Base-by-base conservation (phyloP, 2,329 filamentous ascomycete species). In the Beauveria asiatica region DNA sequence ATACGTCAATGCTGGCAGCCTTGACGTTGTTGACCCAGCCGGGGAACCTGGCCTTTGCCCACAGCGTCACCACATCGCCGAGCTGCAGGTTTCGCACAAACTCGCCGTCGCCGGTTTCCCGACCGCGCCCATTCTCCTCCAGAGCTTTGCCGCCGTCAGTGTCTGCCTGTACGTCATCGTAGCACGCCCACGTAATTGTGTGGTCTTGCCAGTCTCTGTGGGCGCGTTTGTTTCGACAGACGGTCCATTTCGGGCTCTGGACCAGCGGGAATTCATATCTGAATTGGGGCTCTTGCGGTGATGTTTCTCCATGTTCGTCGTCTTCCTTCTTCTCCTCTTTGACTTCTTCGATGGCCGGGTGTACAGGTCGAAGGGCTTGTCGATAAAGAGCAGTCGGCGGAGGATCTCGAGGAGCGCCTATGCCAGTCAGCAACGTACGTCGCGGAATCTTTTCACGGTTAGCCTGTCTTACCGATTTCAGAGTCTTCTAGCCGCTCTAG, bases 11-110 rank as follows among this genome's bases (percentile, higher is more conserved):
- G 67, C 76, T 74, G 2, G 80, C 78, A 13, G 70, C 74, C 51
- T 80, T 68, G 10, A 86, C 68, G 13, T 70, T 57, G 62, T 86
- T 86, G 1, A 58, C 50, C 84, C 84, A 87, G 0, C 72, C 78
- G 0, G 67, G 69, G 59, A 83, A 86, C 61, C 83, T 76, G 2
- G 82, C 77, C 69, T 81, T 84, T 1, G 73, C 83, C 84, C 84
- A 87, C 1, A 87, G 66, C 0, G 83, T 86, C 11, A 87, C 71
- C 19, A 84, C 78, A 64, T 87, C 84, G 1, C 84, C 84, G n/a
- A 83, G 64, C 64, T 76, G 78, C 64, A 87, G 67, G 50, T 71
- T 74, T 17, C 80, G 77, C 39, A 87, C 78, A 68, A 84, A 86
- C 42, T 77, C 70, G 1, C 84, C 84, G 56, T 78, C 76, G 0